phyloP scores from a whole-genome alignment of 257 asterid species.

The Capsicum pubescens region DNA sequence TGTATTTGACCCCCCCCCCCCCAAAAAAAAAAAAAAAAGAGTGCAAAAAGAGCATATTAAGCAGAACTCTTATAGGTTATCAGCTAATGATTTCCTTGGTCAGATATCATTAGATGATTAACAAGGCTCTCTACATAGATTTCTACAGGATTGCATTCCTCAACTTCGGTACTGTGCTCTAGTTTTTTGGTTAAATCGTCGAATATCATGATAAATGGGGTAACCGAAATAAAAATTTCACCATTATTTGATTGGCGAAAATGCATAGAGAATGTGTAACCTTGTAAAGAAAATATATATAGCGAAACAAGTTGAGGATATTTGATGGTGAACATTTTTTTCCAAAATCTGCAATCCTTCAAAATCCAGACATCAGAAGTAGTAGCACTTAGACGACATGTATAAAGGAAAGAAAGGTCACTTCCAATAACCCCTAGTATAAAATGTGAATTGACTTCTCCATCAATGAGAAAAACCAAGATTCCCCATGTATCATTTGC shows the following conservation, averaged over 20 bases:
- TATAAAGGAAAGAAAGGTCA: background rate
- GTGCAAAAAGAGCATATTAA: background rate
- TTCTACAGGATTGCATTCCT: too few species aligned
- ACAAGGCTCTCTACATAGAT: too few species aligned
- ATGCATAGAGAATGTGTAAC: background rate
- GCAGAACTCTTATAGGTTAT: background rate
- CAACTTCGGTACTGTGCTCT: too few species aligned
- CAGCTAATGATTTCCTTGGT: too few species aligned
- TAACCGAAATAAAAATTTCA: background rate
- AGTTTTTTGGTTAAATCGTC: too few species aligned
- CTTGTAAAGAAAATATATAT: background rate
- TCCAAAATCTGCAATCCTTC: background rate
- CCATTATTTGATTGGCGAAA: background rate
- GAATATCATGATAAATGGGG: background rate
- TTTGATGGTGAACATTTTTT: background rate
- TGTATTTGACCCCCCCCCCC: background rate
- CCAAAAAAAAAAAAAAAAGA: background rate
- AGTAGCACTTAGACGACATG: too few species aligned
- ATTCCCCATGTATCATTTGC: background rate
- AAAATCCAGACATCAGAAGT: background rate
- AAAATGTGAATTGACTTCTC: background rate
- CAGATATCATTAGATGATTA: too few species aligned
- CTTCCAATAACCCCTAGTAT: background rate
- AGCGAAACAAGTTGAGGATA: background rate
- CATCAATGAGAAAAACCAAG: background rate